Percentiles rank a stretch among this genome's conserved stretches.
Conservation (phyloP, 768 basidiomycete genomes). For the Phlebiopsis gigantea region DNA sequence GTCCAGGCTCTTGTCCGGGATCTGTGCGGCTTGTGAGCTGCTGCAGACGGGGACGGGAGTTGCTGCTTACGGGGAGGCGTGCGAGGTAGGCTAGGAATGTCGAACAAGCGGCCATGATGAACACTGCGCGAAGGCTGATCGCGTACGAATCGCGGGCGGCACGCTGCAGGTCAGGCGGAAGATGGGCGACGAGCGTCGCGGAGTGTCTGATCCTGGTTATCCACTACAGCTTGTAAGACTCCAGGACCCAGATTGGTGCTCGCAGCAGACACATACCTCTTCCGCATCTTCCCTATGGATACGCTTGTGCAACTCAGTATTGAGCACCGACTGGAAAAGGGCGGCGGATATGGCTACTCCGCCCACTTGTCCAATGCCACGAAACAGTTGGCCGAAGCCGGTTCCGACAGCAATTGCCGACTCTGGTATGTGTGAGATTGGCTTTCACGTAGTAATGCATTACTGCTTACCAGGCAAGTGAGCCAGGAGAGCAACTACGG, state of each 20-base stretch:
- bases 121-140: constrained; percentile 55
- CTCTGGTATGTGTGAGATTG: constrained; percentile 29
- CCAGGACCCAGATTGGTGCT: not conserved
- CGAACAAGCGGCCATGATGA: constrained; percentile 53
- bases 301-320: constrained; percentile 46
- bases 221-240: constrained; percentile 31
- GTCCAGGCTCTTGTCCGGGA: constrained; percentile 36
- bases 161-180: constrained; percentile 47
- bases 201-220: constrained; percentile 59
- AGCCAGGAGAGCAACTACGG: constrained; percentile 56
- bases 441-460: not conserved
- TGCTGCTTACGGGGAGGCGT: constrained; percentile 50
- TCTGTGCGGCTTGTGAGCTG: constrained; percentile 23
- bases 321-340: constrained; percentile 57
- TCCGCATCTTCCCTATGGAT: constrained; percentile 49
- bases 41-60: not conserved
- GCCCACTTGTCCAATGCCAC: constrained; percentile 63
- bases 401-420: constrained; percentile 63
- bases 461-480: constrained; percentile 51
- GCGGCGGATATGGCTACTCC: constrained; percentile 69
- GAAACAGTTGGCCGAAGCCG: constrained; percentile 62
- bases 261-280: constrained; percentile 34
- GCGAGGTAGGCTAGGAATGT: constrained; percentile 55
- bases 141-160: constrained; percentile 58
- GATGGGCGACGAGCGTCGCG: constrained; percentile 43